A percentile compares a stretch with the other conserved stretches of the same genome.
These are phyloP conservation scores for Hypomontagnella submonticulosa DNA, from an alignment of 495 filamentous ascomycete species.

Conservation along the genomic window DNA sequence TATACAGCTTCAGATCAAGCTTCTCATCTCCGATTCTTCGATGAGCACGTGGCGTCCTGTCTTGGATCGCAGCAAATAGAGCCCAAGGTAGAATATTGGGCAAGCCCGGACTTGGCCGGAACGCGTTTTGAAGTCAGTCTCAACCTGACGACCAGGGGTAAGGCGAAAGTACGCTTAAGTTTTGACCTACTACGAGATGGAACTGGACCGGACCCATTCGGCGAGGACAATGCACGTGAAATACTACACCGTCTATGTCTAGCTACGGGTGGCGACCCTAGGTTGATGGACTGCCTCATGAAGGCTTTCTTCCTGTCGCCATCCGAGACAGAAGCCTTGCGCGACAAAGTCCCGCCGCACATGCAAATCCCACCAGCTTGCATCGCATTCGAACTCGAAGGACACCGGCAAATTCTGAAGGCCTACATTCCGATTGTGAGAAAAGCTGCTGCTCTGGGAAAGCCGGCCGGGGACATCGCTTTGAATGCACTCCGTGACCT, in stretches of 20 bases:
- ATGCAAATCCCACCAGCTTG: slow-evolving; percentile 12
- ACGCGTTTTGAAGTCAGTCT: slow-evolving; percentile 13
- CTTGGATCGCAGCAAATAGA: slow-evolving; percentile 1
- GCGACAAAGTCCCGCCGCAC: not conserved
- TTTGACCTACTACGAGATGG: slow-evolving; percentile 10
- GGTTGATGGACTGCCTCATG: slow-evolving; percentile 14
- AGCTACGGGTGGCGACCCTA: slow-evolving; percentile 2
- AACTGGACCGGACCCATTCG: slow-evolving; percentile 5
- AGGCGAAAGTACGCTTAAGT: slow-evolving; percentile 4
- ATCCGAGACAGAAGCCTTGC: slow-evolving; percentile 12
- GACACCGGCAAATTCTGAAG: slow-evolving; percentile 4
- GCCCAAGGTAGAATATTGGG: not conserved
- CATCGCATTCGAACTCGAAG: slow-evolving; percentile 13
- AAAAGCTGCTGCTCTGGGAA: not conserved
- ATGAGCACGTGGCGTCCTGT: slow-evolving; percentile 9
- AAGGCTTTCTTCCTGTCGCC: slow-evolving; percentile 5
- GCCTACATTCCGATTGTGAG: slow-evolving; percentile 1
- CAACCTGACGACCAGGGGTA: slow-evolving; percentile 7
- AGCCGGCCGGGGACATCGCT: not conserved
- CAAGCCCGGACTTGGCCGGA: slow-evolving; percentile 6
- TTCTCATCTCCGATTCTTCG: slow-evolving; percentile 18
- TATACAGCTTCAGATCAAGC: slow-evolving; percentile 10
- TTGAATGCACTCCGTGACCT: slow-evolving; percentile 7
- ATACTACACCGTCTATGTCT: slow-evolving; percentile 4
- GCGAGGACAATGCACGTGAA: slow-evolving; percentile 8